Percentiles rank a stretch among this genome's conserved stretches.
phyloP scores from a whole-genome alignment of 2,329 filamentous ascomycete genomes.

The Hymenoscyphus infarciens region DNA sequence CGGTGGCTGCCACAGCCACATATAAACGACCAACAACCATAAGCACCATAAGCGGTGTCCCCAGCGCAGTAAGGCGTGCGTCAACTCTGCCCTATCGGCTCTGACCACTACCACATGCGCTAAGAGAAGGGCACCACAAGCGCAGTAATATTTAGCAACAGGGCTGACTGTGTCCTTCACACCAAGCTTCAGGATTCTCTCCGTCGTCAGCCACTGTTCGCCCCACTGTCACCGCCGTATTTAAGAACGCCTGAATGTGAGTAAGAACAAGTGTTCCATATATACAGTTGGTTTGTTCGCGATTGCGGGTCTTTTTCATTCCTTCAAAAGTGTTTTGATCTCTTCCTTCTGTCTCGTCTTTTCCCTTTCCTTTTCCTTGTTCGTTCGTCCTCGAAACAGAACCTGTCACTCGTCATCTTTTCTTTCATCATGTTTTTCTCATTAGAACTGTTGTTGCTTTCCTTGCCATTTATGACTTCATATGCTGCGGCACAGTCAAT shows the following conservation, averaged over 20 bases:
- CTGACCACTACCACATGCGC: background rate
- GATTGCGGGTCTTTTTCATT: background rate
- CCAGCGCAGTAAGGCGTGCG: background rate
- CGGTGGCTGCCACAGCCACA: background rate
- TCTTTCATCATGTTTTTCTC: constrained; percentile 5
- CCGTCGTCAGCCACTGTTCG: background rate
- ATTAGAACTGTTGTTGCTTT: constrained; percentile 1
- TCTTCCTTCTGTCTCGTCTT: background rate
- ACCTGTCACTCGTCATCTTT: background rate
- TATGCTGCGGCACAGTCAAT: background rate
- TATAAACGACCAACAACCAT: background rate
- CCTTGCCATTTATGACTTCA: background rate
- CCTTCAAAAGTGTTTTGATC: background rate
- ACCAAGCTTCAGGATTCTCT: background rate
- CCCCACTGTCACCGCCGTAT: background rate
- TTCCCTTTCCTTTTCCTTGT: background rate
- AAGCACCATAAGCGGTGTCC: background rate
- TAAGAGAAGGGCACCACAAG: background rate
- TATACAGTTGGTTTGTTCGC: constrained; percentile 2
- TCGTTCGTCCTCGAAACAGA: background rate
- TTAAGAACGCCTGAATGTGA: background rate
- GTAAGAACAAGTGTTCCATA: constrained; percentile 4
- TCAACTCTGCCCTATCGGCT: background rate
- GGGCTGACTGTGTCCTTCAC: constrained; percentile 2
- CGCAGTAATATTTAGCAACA: background rate